These are phyloP conservation scores for Naganishia sp. DNA, from an alignment of 1,284 basidiomycete species.

Conservation along the genomic window DNA sequence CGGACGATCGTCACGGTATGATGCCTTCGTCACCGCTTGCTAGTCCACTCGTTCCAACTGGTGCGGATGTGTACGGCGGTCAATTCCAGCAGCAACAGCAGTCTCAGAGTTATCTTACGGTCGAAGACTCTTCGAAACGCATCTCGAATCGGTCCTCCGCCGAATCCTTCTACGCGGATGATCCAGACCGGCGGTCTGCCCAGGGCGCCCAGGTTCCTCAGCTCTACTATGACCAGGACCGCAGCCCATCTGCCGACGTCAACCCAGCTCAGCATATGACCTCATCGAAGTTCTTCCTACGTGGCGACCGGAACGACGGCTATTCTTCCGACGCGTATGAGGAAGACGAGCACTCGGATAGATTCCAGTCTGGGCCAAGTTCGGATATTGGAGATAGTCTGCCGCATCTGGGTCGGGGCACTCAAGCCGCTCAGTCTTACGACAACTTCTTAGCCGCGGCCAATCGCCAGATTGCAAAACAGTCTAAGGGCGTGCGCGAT, in stretches of 20 bases:
- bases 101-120: conserved; percentile 28
- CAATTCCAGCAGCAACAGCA: conserved; percentile 28
- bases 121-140: conserved; percentile 37
- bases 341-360: conserved; percentile 58
- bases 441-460: conserved; percentile 79
- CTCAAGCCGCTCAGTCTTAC: conserved; percentile 58
- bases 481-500: conserved; percentile 66
- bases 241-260: conserved; percentile 37
- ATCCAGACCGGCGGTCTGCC: conserved; percentile 42
- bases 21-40: conserved; percentile 28
- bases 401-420: conserved; percentile 45
- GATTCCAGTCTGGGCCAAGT: conserved; percentile 49
- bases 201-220: conserved; percentile 34
- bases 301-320: conserved; percentile 28
- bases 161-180: conserved; percentile 54
- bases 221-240: conserved; percentile 45
- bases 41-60: conserved; percentile 28
- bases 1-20: conserved; percentile 26
- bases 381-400: conserved; percentile 50
- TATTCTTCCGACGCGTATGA: conserved; percentile 57
- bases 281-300: conserved; percentile 45
- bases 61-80: conserved; percentile 47
- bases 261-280: conserved; percentile 29
- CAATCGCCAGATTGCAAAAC: conserved; percentile 75
- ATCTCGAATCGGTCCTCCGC: conserved; percentile 46